Percentiles rank a stretch among this genome's conserved stretches.
These are phyloP conservation scores for Bipolaris bicolor DNA, from an alignment of 2,329 filamentous ascomycete genomes.

Conservation along the genomic window DNA sequence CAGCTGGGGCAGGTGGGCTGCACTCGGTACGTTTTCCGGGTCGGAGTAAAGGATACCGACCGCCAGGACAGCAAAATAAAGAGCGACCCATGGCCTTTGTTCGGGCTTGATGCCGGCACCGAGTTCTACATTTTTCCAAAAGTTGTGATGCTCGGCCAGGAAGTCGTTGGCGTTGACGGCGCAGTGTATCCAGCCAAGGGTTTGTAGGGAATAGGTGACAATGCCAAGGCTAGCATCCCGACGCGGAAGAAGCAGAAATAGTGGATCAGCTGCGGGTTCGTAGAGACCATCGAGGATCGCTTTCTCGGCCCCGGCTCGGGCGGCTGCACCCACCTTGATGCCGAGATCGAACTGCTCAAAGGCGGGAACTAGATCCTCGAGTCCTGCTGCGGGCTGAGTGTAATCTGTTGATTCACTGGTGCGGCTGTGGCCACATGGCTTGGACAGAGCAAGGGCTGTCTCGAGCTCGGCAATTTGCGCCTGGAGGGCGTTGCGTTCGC, in stretches of 20 bases:
- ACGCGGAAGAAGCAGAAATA: conserved; percentile 18
- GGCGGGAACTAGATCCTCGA: conserved; percentile 18
- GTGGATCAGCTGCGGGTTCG: conserved; percentile 17
- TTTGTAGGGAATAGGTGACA: conserved; percentile 15
- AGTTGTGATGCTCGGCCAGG: conserved; percentile 14
- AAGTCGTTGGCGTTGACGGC: conserved; percentile 13
- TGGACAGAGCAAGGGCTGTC: conserved; percentile 17
- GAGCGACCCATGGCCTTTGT: conserved; percentile 12
- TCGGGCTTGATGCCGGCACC: conserved; percentile 7
- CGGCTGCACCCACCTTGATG: conserved; percentile 3
- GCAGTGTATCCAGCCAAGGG: conserved; percentile 20
- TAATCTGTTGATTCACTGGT: conserved; percentile 13
- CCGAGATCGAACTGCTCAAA: conserved; percentile 22
- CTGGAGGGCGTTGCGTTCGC: conserved; percentile 14
- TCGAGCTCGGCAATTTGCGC: conserved; percentile 22
- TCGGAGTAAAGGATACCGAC: conserved; percentile 17
- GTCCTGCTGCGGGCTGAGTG: conserved; percentile 7
- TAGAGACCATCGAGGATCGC: conserved; percentile 16
- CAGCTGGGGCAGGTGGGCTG: conserved; percentile 12
- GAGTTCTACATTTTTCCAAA: conserved; percentile 13
- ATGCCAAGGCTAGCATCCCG: conserved; percentile 11
- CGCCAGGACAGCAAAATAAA: conserved; percentile 19
- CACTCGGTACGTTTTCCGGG: conserved; percentile 7
- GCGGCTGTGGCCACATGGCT: conserved; percentile 19
- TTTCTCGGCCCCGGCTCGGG: conserved; percentile 5